Base-by-base conservation (phyloP, 2,329 filamentous ascomycete genomes). In the Colletotrichum tropicale region DNA sequence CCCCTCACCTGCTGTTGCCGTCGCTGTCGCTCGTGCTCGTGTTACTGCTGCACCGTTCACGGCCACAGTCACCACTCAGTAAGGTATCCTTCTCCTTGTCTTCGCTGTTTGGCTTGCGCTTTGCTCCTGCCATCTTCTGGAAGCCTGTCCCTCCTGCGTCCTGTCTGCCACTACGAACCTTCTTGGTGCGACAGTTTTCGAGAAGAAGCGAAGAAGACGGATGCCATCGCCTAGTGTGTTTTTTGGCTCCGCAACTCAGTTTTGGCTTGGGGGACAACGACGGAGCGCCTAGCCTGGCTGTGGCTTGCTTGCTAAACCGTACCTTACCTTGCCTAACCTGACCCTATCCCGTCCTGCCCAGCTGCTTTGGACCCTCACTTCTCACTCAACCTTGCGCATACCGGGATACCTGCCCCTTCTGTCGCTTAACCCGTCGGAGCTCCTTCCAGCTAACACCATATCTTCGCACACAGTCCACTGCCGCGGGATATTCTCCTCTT, bases 371-470 rank as follows among this genome's bases (percentile, higher is more conserved):
- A 71, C 71, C 67, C 67, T 66, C 68, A 61, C 66, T 62, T 74
- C 70, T 71, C 32, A 58, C 65, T 56, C 48, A 61, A 74, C 75
- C 66, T 66, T 66, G 73, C 38, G 38, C 43, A 62, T 55, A 48
- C 62, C 73, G 69, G 69, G 68, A 72, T 72, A 64, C 73, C 62
- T 75, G 62, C 73, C 69, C 66, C 36, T 72, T 75, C 69, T 62
- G 73, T 75, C 69, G 55, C 62, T 75, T 75, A 64, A 75, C 64
- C 73, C 69, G 69, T 75, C 66, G 62, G 69, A 72, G 73, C 69
- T 75, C 66, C 61, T 67, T 64, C 74, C 62, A 70, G 75, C 71
- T 71, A 76, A 71, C 56, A 60, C 62, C 61, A 60, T 16, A 52
- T 26, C 32, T 32, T 48, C 34, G 52, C 26, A 66, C 15, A 18